Evolutionary conservation across 441 rosid genomes (phyloP).

Genomic region (Jatropha multifida): DNA sequence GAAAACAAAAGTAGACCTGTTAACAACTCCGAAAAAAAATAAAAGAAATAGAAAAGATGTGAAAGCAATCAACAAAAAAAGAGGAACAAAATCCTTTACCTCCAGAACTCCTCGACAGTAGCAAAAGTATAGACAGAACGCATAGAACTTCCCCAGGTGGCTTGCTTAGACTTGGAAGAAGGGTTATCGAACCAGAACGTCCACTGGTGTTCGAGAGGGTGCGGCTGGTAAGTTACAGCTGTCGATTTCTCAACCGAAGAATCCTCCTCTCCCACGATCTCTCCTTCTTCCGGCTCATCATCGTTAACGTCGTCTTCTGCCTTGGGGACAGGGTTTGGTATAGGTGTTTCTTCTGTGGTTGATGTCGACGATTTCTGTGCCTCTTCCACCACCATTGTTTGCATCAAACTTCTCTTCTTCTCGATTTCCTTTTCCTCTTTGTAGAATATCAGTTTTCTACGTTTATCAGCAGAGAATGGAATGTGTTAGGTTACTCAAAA

Average conservation of each 20-base stretch:
- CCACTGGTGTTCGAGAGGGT: conserved; percentile 78
- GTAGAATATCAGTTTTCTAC: background rate
- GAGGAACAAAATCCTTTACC: conserved; percentile 34
- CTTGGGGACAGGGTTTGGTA: conserved; percentile 28
- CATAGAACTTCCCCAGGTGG: conserved; percentile 74
- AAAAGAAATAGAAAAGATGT: background rate
- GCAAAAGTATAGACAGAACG: conserved; percentile 67
- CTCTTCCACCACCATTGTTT: conserved; percentile 66
- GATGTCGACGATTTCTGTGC: conserved; percentile 25
- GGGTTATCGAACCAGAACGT: conserved; percentile 91
- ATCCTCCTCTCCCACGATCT: conserved; percentile 39
- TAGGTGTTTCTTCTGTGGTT: conserved; percentile 30
- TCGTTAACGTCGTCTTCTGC: conserved; percentile 26
- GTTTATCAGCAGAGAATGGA: no score
- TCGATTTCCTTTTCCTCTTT: background rate
- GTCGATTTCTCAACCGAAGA: conserved; percentile 30
- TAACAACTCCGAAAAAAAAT: background rate
- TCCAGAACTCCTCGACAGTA: conserved; percentile 79
- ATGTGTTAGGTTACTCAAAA: no score
- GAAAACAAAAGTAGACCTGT: background rate
- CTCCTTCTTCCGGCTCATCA: conserved; percentile 69
- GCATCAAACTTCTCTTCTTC: background rate
- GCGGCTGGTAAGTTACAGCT: conserved; percentile 36
- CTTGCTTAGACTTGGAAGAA: conserved; percentile 50
- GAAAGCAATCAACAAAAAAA: background rate